Base-by-base conservation (phyloP, 371 early-diverging fungal genomes). In the Lichtheimia ornata region DNA sequence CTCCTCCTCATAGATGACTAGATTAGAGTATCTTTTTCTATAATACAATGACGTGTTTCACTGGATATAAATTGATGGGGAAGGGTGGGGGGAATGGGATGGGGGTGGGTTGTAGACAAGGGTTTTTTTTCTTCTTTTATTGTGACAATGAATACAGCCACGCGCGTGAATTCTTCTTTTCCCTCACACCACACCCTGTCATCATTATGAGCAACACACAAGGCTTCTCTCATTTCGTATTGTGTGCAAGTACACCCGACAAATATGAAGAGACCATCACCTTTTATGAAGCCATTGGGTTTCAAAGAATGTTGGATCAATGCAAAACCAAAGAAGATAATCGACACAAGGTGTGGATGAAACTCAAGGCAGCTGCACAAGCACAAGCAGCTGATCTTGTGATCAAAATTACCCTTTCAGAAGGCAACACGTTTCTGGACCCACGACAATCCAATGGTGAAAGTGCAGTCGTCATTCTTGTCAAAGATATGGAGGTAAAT, bases 261-360 rank as follows among this genome's bases (percentile, higher is more conserved):
- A 57, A 61, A 44, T 77, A 74, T 43, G 66, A 78, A 28, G 56
- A 63, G 18, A 73, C 85, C 0, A 53, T 84, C 12, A 64, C 63
- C 2, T 89, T 91, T 61, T 91, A 91, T 60, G 47, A 65, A 24
- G 30, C 64, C 17, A 63, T 91, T 47, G 91, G 90, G 14, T 87
- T 88, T 59, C 63, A 72, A 53, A 56, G 57, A 14, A 57, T 66
- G 4, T 55, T 70, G 49, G 64, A 59, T 30, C 51, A 59, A 35
- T 20, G 50, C 52, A 22, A 30, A 22, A 30, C n/a, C 50, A 50
- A 42, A 12, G 28, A 51, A 18, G 71, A 69, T 41, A 67, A 70
- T 18, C 56, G 62, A 11, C 63, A 54, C n/a, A 63, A 30, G 14
- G 57, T 74, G 24, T 84, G 86, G 84, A 69, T 83, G 44, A 85